Evolutionary conservation across 148 eudicot species (phyloP).

Genomic region (Limonium bicolor): DNA sequence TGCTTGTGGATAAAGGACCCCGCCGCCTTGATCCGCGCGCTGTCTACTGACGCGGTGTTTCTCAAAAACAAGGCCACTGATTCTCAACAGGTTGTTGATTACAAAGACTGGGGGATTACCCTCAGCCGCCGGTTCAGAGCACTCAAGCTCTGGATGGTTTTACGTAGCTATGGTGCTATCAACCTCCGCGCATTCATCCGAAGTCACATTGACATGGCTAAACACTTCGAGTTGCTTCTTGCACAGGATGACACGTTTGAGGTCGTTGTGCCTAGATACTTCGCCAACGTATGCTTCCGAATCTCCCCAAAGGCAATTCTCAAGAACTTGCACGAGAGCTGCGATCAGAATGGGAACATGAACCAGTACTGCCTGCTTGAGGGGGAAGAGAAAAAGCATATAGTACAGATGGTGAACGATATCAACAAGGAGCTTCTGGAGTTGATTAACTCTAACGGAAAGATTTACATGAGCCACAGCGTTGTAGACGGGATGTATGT

Average conservation of each 20-base stretch:
- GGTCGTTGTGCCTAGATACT: slow-evolving; percentile 68
- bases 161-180: slow-evolving; percentile 71
- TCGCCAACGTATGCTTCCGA: slow-evolving; percentile 81
- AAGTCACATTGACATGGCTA: slow-evolving; percentile 73
- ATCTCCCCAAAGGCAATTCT: slow-evolving; percentile 34
- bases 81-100: slow-evolving; percentile 67
- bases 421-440: slow-evolving; percentile 67
- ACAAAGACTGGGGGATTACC: slow-evolving; percentile 99
- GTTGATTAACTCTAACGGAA: slow-evolving; percentile 70
- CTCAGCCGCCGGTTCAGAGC: slow-evolving; percentile 97
- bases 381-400: too few species aligned
- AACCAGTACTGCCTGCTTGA: too few species aligned
- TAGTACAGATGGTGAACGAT: slow-evolving; percentile 29
- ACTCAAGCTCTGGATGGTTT: slow-evolving; percentile 87
- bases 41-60: slow-evolving; percentile 89
- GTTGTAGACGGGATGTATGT: slow-evolving; percentile 59
- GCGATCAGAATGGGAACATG: too few species aligned
- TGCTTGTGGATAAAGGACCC: slow-evolving; percentile 84
- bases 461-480: slow-evolving; percentile 74
- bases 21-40: slow-evolving; percentile 56
- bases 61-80: slow-evolving; percentile 89
- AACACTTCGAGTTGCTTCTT: slow-evolving; percentile 61
- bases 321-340: too few species aligned
- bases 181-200: slow-evolving; percentile 74
- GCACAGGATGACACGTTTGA: slow-evolving; percentile 65